A percentile compares a stretch with the other conserved stretches of the same genome.
These are phyloP conservation scores for Funneliformis mosseae DNA, from an alignment of 192 early-diverging fungal species.

Conservation along the genomic window DNA sequence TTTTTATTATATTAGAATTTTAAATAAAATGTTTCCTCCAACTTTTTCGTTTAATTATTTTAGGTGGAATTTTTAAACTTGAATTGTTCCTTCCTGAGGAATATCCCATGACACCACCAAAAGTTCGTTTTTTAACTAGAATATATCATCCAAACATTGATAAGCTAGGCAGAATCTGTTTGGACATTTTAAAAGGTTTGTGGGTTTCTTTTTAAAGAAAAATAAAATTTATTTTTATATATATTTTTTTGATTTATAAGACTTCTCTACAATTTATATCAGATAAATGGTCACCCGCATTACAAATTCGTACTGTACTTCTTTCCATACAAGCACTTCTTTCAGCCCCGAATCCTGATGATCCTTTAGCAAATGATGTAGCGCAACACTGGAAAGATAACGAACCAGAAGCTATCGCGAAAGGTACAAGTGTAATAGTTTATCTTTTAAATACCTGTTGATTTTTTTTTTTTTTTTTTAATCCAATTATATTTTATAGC, in stretches of 20 bases:
- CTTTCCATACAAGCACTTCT: conserved; percentile 96
- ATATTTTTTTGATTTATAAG: neutral
- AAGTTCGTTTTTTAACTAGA: conserved; percentile 96
- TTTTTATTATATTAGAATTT: neutral
- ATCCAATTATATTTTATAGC: conserved; percentile 32
- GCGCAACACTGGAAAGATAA: conserved; percentile 99
- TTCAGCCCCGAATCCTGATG: conserved; percentile 97
- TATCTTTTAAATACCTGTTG: neutral
- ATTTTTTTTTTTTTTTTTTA: conserved; percentile 21
- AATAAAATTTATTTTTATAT: neutral
- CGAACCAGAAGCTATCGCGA: conserved; percentile 88
- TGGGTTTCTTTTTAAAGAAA: conserved; percentile 1
- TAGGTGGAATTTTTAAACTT: conserved; percentile 90
- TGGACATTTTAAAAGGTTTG: conserved; percentile 95
- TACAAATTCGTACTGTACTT: conserved; percentile 97
- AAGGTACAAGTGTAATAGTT: conserved; percentile 51
- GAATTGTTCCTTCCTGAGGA: conserved; percentile 97
- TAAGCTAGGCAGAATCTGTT: conserved; percentile 95
- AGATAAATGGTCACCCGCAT: conserved; percentile 99
- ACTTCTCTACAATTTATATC: conserved; percentile 2
- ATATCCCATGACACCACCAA: conserved; percentile 98
- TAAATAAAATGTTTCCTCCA: neutral
- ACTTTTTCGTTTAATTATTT: conserved; percentile 19
- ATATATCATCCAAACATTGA: conserved; percentile 99
- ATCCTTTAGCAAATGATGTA: conserved; percentile 97